Conservation (phyloP, 495 filamentous ascomycete genomes). For the Hypoxylon rickii region DNA sequence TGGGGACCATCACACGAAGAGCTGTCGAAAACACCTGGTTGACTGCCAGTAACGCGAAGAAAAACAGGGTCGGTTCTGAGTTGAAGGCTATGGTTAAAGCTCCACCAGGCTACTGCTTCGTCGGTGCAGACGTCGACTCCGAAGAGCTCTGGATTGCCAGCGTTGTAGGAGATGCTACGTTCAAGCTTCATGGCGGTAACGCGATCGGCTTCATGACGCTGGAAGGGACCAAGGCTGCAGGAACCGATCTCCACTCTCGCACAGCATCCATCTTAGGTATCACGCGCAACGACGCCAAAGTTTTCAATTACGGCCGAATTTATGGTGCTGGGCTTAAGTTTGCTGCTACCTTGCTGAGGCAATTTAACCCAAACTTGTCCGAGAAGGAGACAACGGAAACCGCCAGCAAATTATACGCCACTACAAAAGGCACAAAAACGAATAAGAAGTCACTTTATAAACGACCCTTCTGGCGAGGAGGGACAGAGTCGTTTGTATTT, state of each 20-base stretch:
- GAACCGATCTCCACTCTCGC: slow-evolving; percentile 93
- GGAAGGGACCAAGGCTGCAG: slow-evolving; percentile 90
- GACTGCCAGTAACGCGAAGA: slow-evolving; percentile 95
- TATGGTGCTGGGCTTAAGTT: slow-evolving; percentile 96
- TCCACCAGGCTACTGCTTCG: slow-evolving; percentile 87
- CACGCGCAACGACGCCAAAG: slow-evolving; percentile 90
- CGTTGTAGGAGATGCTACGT: slow-evolving; percentile 91
- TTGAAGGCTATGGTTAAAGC: slow-evolving; percentile 96
- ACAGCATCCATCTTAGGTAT: slow-evolving; percentile 92
- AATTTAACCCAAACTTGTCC: slow-evolving; percentile 85
- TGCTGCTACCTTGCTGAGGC: slow-evolving; percentile 82
- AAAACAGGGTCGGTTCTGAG: slow-evolving; percentile 93
- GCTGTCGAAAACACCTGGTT: slow-evolving; percentile 99
- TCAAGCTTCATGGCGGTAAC: slow-evolving; percentile 91
- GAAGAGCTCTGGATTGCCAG: slow-evolving; percentile 99
- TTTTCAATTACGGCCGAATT: slow-evolving; percentile 98
- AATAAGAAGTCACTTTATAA: slow-evolving; percentile 69
- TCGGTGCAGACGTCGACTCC: slow-evolving; percentile 98
- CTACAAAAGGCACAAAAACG: slow-evolving; percentile 85
- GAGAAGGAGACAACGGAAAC: slow-evolving; percentile 76
- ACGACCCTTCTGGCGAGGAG: slow-evolving; percentile 89
- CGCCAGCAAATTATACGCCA: slow-evolving; percentile 79
- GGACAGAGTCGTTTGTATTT: slow-evolving; percentile 97
- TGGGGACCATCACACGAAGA: slow-evolving; percentile 97
- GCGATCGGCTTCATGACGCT: slow-evolving; percentile 99